Evolutionary conservation across 2,329 filamentous ascomycete species (phyloP), one percentile per base, ranked within the genome.

Genomic region (Bipolaris oryzae): DNA sequence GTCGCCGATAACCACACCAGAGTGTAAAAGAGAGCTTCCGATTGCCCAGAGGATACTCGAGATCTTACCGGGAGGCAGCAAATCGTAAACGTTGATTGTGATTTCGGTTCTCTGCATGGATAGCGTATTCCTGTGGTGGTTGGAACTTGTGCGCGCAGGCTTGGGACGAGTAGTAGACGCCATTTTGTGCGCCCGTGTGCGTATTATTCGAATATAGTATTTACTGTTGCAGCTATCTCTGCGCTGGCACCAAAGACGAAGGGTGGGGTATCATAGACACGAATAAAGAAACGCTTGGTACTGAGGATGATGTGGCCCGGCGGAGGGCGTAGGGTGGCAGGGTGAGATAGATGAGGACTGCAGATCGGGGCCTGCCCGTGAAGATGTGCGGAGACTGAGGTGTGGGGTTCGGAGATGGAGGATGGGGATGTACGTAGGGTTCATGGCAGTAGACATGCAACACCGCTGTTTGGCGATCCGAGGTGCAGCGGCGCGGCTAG

Each of bases 1-100:
- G 64, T 88, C 86, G 72, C 88, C 88, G 76, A 95, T 91, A 38
- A 92, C 90, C 51, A 96, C 89, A 50, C 90, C 91, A 0, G 91
- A 91, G 74, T 96, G 91, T 5, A 95, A 84, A 33, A 96, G 85
- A 5, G 88, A 90, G 43, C 88, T 85, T 57, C 91, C 91, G 52
- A 94, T 74, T 18, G 87, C 84, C 91, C 91, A 96, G 28, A 96
- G 83, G 11, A 91, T 67, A 0, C 89, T 87, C n/a, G 90, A 88
- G 37, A 95, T 76, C 66, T 87, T 86, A 47, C 90, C 89, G 38
- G 90, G 89, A 85, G 89, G 87, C 15, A 93, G 80, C 7, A 92
- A 80, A 74, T 92, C 90, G 70, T 93, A 93, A 68, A 92, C 87
- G 70, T 92, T 87, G 70, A 93, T 92, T 45, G 85, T 78, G 59